Percentiles rank a stretch among this genome's conserved stretches.
phyloP scores from a whole-genome alignment of 352 stramenopile species.

The Globisporangium iwayamae region DNA sequence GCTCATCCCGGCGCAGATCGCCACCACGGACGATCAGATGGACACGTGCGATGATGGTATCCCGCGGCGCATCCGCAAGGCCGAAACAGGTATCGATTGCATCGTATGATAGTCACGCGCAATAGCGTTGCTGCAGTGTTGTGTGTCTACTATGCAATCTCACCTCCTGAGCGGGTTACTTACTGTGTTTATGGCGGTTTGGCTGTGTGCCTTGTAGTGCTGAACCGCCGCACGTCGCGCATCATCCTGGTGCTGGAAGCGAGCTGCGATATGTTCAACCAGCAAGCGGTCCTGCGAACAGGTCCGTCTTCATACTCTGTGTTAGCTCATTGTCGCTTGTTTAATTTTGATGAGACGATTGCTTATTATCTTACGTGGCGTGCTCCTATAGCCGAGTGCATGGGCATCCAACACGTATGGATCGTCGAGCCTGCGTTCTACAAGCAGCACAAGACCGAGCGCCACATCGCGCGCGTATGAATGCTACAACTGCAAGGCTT shows the following conservation, averaged over 20 bases:
- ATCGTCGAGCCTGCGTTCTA: slow-evolving; percentile 33
- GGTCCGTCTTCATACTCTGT: background rate
- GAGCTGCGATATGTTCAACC: slow-evolving; percentile 36
- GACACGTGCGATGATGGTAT: slow-evolving; percentile 15
- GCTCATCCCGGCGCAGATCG: slow-evolving; percentile 26
- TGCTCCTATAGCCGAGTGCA: slow-evolving; percentile 7
- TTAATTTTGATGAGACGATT: too few species aligned
- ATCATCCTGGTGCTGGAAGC: slow-evolving; percentile 41
- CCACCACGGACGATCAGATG: slow-evolving; percentile 18
- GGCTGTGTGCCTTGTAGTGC: slow-evolving; percentile 17
- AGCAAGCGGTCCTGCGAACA: slow-evolving; percentile 35
- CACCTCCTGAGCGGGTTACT: background rate
- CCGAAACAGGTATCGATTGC: slow-evolving; percentile 23
- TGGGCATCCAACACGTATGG: slow-evolving; percentile 85
- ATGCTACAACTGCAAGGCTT: too few species aligned
- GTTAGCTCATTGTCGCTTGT: background rate
- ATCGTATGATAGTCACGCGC: background rate
- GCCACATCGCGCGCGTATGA: slow-evolving; percentile 27
- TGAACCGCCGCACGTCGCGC: slow-evolving; percentile 29
- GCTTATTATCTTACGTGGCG: background rate
- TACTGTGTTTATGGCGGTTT: background rate
- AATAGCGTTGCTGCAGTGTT: background rate
- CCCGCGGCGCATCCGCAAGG: slow-evolving; percentile 23
- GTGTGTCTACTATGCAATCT: too few species aligned
- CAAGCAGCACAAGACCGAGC: slow-evolving; percentile 28